Evolutionary conservation across 306 rosid genomes (phyloP).

Genomic region (Delonix regia): DNA sequence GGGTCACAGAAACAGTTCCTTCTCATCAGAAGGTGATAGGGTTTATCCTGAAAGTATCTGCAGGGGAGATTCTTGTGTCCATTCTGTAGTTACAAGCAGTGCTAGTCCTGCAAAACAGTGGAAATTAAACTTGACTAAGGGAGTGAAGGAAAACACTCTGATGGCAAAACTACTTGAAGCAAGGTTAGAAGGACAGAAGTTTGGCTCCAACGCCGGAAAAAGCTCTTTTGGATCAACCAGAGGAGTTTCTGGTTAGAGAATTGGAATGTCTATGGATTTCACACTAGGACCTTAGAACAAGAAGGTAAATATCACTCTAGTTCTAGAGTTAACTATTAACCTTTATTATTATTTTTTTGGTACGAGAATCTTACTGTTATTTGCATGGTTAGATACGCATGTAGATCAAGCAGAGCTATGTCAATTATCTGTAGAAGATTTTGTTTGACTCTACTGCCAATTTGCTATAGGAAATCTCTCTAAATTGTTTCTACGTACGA

Average conservation of each 20-base stretch:
- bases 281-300: background rate
- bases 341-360: slow-evolving; percentile 13
- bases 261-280: slow-evolving; percentile 19
- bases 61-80: slow-evolving; percentile 44
- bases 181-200: slow-evolving; percentile 52
- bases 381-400: background rate
- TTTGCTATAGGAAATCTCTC: background rate
- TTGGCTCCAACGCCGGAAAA: slow-evolving; percentile 30
- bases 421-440: background rate
- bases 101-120: slow-evolving; percentile 53
- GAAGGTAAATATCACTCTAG: background rate
- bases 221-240: slow-evolving; percentile 30
- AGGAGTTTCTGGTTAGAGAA: slow-evolving; percentile 27
- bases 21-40: slow-evolving; percentile 46
- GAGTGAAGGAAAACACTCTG: slow-evolving; percentile 57
- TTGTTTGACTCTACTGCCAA: background rate
- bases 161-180: slow-evolving; percentile 78
- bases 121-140: slow-evolving; percentile 46
- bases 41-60: slow-evolving; percentile 42
- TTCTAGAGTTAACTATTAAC: background rate
- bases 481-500: background rate
- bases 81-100: slow-evolving; percentile 43
- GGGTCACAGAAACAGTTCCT: slow-evolving; percentile 42
- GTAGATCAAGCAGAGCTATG: background rate
- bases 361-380: slow-evolving; percentile 15